phyloP scores from a whole-genome alignment of 2,329 filamentous ascomycete genomes.

The Curvularia lunata region DNA sequence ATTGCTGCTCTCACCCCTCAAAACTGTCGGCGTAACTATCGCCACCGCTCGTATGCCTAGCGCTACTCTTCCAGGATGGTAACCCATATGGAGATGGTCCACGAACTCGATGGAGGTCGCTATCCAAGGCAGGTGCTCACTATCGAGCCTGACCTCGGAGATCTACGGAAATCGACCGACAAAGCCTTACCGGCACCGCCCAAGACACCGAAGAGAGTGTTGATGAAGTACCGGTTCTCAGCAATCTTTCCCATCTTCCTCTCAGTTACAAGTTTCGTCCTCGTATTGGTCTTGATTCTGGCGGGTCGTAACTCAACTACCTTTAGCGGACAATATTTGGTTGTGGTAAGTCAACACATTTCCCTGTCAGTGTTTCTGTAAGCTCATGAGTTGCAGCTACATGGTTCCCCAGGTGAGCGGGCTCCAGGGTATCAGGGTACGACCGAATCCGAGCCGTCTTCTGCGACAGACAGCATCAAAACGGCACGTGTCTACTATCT shows the following conservation, averaged over 20 bases:
- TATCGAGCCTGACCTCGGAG: slow-evolving; percentile 31
- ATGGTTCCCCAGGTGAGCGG: background rate
- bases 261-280: slow-evolving; percentile 21
- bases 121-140: slow-evolving; percentile 18
- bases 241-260: slow-evolving; percentile 23
- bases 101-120: slow-evolving; percentile 9
- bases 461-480: too few species aligned
- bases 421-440: background rate
- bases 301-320: slow-evolving; percentile 20
- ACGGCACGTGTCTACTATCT: slow-evolving; percentile 8
- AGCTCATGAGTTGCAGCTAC: slow-evolving; percentile 4
- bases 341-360: slow-evolving; percentile 21
- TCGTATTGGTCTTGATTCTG: slow-evolving; percentile 27
- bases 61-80: background rate
- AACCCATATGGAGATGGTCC: background rate
- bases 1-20: background rate
- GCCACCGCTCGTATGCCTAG: slow-evolving; percentile 1
- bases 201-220: slow-evolving; percentile 26
- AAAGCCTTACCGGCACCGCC: slow-evolving; percentile 29
- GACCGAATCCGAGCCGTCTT: background rate
- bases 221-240: slow-evolving; percentile 32
- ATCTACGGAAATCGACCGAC: slow-evolving; percentile 26
- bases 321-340: slow-evolving; percentile 26
- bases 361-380: background rate
- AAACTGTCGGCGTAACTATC: background rate